These are phyloP conservation scores for Penicillium polonicum DNA, from an alignment of 2,329 filamentous ascomycete genomes.

Conservation along the genomic window DNA sequence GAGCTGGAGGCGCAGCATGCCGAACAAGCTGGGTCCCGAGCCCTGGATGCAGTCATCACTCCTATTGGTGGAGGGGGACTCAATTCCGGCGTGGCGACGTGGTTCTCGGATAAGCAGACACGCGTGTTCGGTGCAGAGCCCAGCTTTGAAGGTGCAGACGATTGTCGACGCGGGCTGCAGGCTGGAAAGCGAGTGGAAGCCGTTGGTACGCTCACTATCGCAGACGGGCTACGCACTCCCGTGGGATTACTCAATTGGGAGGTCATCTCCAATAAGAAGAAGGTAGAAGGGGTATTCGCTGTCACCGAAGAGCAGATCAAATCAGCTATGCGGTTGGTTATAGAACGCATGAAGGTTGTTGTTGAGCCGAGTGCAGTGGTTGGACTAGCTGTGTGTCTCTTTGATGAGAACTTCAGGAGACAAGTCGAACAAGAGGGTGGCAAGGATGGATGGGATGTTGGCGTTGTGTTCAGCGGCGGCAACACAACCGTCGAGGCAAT, in stretches of 20 bases:
- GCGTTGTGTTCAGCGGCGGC: conserved; percentile 61
- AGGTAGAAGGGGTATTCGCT: conserved; percentile 68
- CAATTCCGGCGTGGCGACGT: conserved; percentile 77
- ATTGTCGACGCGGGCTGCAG: conserved; percentile 69
- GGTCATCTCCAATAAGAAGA: conserved; percentile 68
- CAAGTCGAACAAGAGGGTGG: conserved; percentile 66
- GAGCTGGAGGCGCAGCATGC: conserved; percentile 76
- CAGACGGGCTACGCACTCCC: conserved; percentile 83
- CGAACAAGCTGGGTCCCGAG: conserved; percentile 46
- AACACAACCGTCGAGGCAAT: conserved; percentile 65
- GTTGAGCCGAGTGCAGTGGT: conserved; percentile 87
- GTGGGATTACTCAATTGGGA: conserved; percentile 74
- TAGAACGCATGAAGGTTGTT: conserved; percentile 86
- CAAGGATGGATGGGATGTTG: conserved; percentile 70
- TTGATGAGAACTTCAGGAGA: conserved; percentile 76
- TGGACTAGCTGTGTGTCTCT: conserved; percentile 77
- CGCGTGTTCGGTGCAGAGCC: conserved; percentile 87
- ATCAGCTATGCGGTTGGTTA: conserved; percentile 70
- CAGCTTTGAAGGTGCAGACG: conserved; percentile 76
- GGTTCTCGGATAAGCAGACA: conserved; percentile 66
- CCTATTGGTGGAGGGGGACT: conserved; percentile 88
- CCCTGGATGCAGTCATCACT: conserved; percentile 70
- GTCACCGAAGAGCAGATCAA: conserved; percentile 82
- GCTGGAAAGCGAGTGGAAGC: conserved; percentile 61
- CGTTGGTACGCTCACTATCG: conserved; percentile 77